Percentiles rank a stretch among this genome's conserved stretches.
phyloP scores from a whole-genome alignment of 208 protist genomes.

The Crithidia brevicula region DNA sequence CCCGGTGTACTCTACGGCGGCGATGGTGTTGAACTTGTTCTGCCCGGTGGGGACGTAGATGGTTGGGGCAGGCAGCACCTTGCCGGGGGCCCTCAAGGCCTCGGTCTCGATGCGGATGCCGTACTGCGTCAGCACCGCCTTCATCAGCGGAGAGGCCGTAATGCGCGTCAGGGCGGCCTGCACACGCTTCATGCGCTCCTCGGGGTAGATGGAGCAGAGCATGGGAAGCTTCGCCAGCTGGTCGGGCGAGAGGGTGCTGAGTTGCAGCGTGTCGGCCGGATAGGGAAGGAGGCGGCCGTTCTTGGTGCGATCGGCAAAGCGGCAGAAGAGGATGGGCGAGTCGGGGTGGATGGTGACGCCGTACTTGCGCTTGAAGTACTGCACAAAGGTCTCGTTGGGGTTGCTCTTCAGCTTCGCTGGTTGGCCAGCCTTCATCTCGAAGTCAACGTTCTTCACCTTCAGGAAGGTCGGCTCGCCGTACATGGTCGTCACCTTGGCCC shows the following conservation, averaged over 20 bases:
- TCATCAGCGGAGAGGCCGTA: conserved; percentile 8
- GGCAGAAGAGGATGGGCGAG: conserved; percentile 30
- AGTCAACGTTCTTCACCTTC: conserved; percentile 34
- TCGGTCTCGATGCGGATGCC: conserved; percentile 39
- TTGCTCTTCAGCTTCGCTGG: conserved; percentile 21
- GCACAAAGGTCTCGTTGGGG: conserved; percentile 33
- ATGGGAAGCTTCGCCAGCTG: conserved; percentile 43
- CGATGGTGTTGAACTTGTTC: conserved; percentile 27
- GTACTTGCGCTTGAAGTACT: conserved; percentile 55
- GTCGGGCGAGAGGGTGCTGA: conserved; percentile 32
- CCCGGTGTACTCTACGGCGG: conserved; percentile 25
- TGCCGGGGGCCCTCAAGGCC: conserved; percentile 27
- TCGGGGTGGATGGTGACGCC: conserved; percentile 30
- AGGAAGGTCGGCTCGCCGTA: conserved; percentile 31
- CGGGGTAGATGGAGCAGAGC: conserved; percentile 60
- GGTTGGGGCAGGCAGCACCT: conserved; percentile 40
- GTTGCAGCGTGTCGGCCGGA: conserved; percentile 50
- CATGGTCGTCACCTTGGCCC: conserved; percentile 26
- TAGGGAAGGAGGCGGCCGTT: conserved; percentile 24
- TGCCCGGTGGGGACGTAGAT: conserved; percentile 47
- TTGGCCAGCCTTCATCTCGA: conserved; percentile 18
- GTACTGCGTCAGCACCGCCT: conserved; percentile 40
- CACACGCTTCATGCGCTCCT: conserved; percentile 40
- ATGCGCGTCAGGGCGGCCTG: conserved; percentile 28
- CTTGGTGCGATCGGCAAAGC: conserved; percentile 15